Evolutionary conservation across 2,329 filamentous ascomycete genomes (phyloP).

Genomic region (Drechslera avenae): DNA sequence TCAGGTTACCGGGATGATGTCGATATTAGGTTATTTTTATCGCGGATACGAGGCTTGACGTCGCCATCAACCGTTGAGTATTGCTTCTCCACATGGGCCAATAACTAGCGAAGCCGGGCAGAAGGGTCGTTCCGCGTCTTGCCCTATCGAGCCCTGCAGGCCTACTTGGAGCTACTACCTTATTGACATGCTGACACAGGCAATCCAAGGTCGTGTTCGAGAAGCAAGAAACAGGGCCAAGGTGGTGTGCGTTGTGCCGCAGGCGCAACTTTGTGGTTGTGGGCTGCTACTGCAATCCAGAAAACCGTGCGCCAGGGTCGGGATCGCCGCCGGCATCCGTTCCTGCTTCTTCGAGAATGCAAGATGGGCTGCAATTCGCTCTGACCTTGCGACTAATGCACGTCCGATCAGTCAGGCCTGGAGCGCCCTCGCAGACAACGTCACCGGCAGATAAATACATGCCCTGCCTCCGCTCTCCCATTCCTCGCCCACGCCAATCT

Average conservation of each 20-base stretch:
- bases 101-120: conserved; percentile 18
- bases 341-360: conserved; percentile 12
- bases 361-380: conserved; percentile 20
- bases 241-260: neutral
- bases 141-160: conserved; percentile 11
- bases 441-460: conserved; percentile 27
- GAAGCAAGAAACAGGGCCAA: neutral
- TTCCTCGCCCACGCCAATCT: conserved; percentile 6
- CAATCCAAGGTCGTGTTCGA: neutral
- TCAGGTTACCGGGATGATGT: conserved; percentile 4
- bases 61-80: conserved; percentile 26
- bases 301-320: neutral
- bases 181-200: neutral
- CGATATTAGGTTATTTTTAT: conserved; percentile 25
- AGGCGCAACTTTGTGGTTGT: no score
- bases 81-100: conserved; percentile 26
- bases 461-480: conserved; percentile 4
- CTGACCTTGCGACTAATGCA: conserved; percentile 23
- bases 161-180: conserved; percentile 11
- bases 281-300: neutral
- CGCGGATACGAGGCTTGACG: conserved; percentile 20
- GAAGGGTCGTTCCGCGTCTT: conserved; percentile 5
- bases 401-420: conserved; percentile 14
- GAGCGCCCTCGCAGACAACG: conserved; percentile 13
- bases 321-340: conserved; percentile 9